Base-by-base conservation (phyloP, 257 asterid species). In the Perilla frutescens region DNA sequence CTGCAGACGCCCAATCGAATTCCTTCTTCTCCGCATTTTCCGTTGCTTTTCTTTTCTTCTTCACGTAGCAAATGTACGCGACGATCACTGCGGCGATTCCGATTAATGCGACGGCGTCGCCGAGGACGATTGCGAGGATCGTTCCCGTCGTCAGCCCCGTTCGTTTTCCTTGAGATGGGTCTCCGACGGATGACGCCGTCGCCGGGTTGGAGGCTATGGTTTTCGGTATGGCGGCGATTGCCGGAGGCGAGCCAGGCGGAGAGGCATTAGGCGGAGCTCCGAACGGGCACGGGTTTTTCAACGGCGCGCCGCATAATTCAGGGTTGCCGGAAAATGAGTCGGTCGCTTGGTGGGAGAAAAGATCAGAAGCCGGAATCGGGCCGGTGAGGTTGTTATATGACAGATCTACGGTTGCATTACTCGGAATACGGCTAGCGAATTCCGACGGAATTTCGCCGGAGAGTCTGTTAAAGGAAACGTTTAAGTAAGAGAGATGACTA, bases 151-250 rank as follows among this genome's bases (percentile, higher is more conserved):
- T 80, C 4, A 91, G 70, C 9, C 86, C 85, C 7, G 54, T 64
- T 45, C 61, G 62, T 44, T 72, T 78, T 0, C 56, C 62, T 10
- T 59, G 76, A 1, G 75, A 8, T 20, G 32, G 69, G 43, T 48
- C 41, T 43, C 63, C 59, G 39, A 1, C 44, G 44, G 44, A 4
- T 4, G 44, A 4, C 7, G 82, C 39, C 44, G 59, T 62, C 0
- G 77, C 77, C 1, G 90, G 86, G 48, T 62, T 80, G 8, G 93
- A 79, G 62, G 62, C 79, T 0, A 74, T 66, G 9, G 89, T 70
- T 44, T 87, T 83, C 1, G 98, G 98, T 12, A 87, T 84, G 48
- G 88, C 94, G 45, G 98, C 95, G 43, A 90, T 88, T 34, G 98
- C 98, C 2, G 96, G 90, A 4, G 97, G 87, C 32, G 95, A 92